Evolutionary conservation across 1,284 basidiomycete species (phyloP), one percentile per base, ranked within the genome.

Genomic region (Hemileia vastatrix): DNA sequence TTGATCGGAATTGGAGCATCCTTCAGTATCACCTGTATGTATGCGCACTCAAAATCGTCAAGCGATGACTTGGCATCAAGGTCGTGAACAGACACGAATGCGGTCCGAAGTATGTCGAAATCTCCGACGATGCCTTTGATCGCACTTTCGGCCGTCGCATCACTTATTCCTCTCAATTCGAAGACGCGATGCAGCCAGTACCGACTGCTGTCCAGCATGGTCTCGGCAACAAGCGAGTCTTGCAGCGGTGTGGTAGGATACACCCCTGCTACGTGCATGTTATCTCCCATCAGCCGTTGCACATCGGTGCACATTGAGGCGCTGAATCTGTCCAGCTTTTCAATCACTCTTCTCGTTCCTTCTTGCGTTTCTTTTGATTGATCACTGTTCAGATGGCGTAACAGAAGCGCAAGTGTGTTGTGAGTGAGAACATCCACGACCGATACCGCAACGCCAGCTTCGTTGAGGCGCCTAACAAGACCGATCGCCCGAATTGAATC

Each of bases 221-320:
- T 67, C 47, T 73, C 69, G 0, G 70, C 65, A 45, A 76, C 68
- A 70, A 75, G 72, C 5, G 72, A 71, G 1, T 67, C 59, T 55
- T 76, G 74, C 50, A 75, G 64, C 4, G 74, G 73, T 18, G 73
- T 74, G 62, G 71, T 73, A 0, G 74, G 73, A 47, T 70, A 6
- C 27, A 69, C 57, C 11, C 40, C 13, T 21, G 54, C 63, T 9
- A 45, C 55, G 43, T 45, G 27, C 15, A 23, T 9, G 8, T 40
- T n/a, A 6, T 32, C 19, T 19, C 19, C n/a, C n/a, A n/a, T n/a
- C n/a, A n/a, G n/a, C n/a, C n/a, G n/a, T n/a, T n/a, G n/a, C n/a
- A n/a, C n/a, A n/a, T n/a, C n/a, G n/a, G n/a, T n/a, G n/a, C n/a
- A n/a, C n/a, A n/a, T n/a, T n/a, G n/a, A n/a, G n/a, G n/a, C n/a